A percentile compares a stretch with the other conserved stretches of the same genome.
Conservation (phyloP, 805 yeast species). For the Wickerhamomyces alni region DNA sequence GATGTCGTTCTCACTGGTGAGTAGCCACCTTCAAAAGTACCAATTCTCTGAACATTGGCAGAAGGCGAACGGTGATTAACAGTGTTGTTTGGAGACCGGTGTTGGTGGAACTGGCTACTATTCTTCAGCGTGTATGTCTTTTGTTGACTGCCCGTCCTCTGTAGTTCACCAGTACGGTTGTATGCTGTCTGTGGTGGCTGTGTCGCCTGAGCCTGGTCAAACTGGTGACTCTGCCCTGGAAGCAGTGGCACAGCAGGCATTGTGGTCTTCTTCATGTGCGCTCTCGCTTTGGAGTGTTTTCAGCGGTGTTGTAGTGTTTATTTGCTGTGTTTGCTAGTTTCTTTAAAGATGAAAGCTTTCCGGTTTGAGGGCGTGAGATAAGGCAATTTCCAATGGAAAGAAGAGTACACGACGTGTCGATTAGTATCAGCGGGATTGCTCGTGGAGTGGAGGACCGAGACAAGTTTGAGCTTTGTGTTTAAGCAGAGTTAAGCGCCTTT, state of each 20-base stretch:
- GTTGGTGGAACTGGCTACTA: background rate
- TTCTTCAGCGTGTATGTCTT: background rate
- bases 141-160: background rate
- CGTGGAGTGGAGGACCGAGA: no score
- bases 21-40: constrained; percentile 16
- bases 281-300: no score
- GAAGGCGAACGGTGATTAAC: constrained; percentile 13
- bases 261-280: no score
- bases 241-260: no score
- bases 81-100: constrained; percentile 11
- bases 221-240: background rate
- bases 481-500: no score
- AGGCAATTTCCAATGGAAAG: no score
- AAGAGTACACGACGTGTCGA: no score
- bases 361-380: no score
- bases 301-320: background rate
- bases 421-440: no score
- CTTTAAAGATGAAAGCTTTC: no score
- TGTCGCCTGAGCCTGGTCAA: background rate
- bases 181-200: background rate
- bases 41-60: constrained; percentile 13
- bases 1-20: constrained; percentile 23
- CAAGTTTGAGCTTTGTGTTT: no score
- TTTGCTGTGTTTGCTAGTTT: background rate
- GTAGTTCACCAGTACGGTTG: background rate